A percentile compares a stretch with the other conserved stretches of the same genome.
Evolutionary conservation across 805 yeast genomes (phyloP).

Genomic region (Isabelozyma rhagii): DNA sequence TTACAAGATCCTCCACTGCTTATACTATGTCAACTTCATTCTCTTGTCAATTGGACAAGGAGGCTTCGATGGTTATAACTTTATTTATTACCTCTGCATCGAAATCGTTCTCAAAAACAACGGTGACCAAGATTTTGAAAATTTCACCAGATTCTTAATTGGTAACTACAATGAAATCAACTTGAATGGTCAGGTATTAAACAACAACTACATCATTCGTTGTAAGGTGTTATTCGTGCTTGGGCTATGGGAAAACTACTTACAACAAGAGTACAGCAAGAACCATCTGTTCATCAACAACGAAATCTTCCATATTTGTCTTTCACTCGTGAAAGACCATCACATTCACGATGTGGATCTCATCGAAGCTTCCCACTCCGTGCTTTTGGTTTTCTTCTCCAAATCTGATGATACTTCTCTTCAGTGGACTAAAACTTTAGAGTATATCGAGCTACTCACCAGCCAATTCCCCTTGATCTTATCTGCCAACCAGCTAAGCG

Average conservation of each 20-base stretch:
- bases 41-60: constrained; percentile 57
- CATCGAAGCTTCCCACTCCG: constrained; percentile 66
- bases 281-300: constrained; percentile 16
- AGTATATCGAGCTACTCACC: constrained; percentile 46
- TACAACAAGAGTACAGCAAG: constrained; percentile 22
- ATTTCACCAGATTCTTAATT: constrained; percentile 28
- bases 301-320: constrained; percentile 28
- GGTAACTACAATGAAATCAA: constrained; percentile 33
- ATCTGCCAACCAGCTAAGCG: constrained; percentile 51
- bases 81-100: constrained; percentile 48
- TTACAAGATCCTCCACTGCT: constrained; percentile 30
- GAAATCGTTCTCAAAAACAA: constrained; percentile 33
- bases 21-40: constrained; percentile 47
- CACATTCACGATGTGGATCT: constrained; percentile 22
- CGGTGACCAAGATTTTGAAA: constrained; percentile 22
- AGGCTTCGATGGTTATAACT: constrained; percentile 62
- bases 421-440: constrained; percentile 16
- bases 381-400: constrained; percentile 37
- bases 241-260: constrained; percentile 45
- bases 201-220: constrained; percentile 21
- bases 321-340: constrained; percentile 27
- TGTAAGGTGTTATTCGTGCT: constrained; percentile 45
- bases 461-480: constrained; percentile 55
- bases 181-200: constrained; percentile 23
- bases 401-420: constrained; percentile 13